These are phyloP conservation scores for Amaranthus cruentus DNA, from an alignment of 148 eudicot species.

Conservation along the genomic window DNA sequence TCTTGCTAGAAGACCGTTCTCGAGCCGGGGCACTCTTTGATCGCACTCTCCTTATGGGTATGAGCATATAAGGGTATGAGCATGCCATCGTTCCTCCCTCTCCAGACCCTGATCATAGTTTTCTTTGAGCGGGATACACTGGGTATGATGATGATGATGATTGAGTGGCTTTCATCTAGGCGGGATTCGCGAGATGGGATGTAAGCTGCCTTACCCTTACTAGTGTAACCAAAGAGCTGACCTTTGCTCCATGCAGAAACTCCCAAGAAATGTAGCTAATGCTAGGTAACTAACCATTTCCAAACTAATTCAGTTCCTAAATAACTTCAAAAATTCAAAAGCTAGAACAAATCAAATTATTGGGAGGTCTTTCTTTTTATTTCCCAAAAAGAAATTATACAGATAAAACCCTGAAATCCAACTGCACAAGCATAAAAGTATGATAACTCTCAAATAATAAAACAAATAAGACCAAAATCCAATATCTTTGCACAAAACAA, in stretches of 20 bases:
- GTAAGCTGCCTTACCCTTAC: no score
- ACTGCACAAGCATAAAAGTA: not conserved
- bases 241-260: no score
- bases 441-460: not conserved
- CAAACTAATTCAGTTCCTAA: not conserved
- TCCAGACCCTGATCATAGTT: no score
- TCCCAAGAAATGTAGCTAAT: not conserved
- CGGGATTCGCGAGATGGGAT: no score
- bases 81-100: not conserved
- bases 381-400: not conserved
- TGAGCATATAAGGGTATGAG: no score
- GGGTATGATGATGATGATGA: not conserved
- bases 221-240: no score
- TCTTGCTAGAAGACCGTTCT: no score
- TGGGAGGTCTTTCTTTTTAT: not conserved
- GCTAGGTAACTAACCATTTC: not conserved
- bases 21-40: no score
- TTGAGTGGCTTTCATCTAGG: not conserved
- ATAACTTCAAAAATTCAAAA: not conserved
- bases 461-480: not conserved
- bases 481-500: not conserved
- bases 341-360: not conserved
- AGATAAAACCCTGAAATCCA: conserved; percentile 4
- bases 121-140: not conserved
- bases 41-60: no score